phyloP scores from a whole-genome alignment of 306 rosid genomes.

The Corylus heterophylla region DNA sequence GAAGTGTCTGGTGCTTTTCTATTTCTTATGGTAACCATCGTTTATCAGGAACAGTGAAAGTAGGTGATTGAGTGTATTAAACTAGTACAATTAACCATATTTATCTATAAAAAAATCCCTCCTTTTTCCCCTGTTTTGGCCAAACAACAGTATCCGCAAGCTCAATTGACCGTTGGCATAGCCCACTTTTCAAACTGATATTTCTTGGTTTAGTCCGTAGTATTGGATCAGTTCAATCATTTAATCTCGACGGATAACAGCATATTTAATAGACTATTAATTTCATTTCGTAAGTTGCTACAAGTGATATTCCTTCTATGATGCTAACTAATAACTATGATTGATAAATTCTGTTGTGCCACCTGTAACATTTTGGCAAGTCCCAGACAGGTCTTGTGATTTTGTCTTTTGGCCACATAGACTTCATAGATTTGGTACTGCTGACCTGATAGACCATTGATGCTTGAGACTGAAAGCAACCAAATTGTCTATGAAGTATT shows the following conservation, averaged over 20 bases:
- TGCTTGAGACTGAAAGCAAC: neutral
- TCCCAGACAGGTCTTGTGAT: neutral
- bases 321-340: neutral
- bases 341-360: neutral
- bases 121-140: neutral
- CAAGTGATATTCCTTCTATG: neutral
- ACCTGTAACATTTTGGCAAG: neutral
- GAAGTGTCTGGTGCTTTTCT: neutral
- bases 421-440: neutral
- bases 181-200: neutral
- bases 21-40: neutral
- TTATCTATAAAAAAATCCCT: neutral
- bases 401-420: neutral
- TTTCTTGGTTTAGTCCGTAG: neutral
- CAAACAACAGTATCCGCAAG: neutral
- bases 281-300: neutral
- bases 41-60: neutral
- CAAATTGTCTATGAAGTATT: neutral
- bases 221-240: neutral
- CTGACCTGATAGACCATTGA: neutral
- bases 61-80: neutral
- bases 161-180: neutral
- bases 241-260: neutral
- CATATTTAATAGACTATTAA: neutral
- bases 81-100: too few species aligned